Base-by-base conservation (phyloP, 768 basidiomycete species). In the Tremella mesenterica region DNA sequence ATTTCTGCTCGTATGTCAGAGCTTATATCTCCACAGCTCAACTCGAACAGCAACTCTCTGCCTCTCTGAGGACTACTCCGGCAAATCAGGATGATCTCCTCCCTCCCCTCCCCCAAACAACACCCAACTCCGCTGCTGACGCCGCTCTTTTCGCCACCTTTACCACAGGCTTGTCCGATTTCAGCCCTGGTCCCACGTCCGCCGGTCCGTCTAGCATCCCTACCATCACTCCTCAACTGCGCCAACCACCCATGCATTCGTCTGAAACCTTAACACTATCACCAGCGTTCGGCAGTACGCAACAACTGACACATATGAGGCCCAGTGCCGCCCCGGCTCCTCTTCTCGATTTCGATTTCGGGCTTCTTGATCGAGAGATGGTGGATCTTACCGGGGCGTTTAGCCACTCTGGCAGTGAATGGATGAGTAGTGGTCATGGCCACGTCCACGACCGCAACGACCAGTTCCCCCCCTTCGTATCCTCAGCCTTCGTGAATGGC, bases 271-370 rank as follows among this genome's bases (percentile, higher is more conserved):
- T 27, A 38, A 12, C n/a, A n/a, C n/a, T n/a, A n/a, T n/a, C n/a
- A n/a, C n/a, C n/a, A n/a, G n/a, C n/a, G n/a, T n/a, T n/a, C n/a
- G n/a, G n/a, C n/a, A n/a, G n/a, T n/a, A n/a, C n/a, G n/a, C n/a
- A n/a, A n/a, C n/a, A n/a, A n/a, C n/a, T n/a, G n/a, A n/a, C n/a
- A n/a, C n/a, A n/a, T n/a, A n/a, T n/a, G n/a, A n/a, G n/a, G n/a
- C n/a, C n/a, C 48, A 38, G 18, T 23, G 30, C 41, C 21, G 18
- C 20, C n/a, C 54, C 54, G n/a, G 48, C 47, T 34, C 33, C 48
- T 26, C 27, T 34, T 7, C 46, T 52, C 43, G 31, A 44, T 12
- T 56, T 39, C 30, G 50, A 56, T 25, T 56, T 56, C 25, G 43
- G 31, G 6, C 21, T 52, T 10, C 23, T 57, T 13, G 51, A 53